A percentile compares a stretch with the other conserved stretches of the same genome.
Evolutionary conservation across 2,329 filamentous ascomycete species (phyloP).

Genomic region (Colletotrichum somersetense): DNA sequence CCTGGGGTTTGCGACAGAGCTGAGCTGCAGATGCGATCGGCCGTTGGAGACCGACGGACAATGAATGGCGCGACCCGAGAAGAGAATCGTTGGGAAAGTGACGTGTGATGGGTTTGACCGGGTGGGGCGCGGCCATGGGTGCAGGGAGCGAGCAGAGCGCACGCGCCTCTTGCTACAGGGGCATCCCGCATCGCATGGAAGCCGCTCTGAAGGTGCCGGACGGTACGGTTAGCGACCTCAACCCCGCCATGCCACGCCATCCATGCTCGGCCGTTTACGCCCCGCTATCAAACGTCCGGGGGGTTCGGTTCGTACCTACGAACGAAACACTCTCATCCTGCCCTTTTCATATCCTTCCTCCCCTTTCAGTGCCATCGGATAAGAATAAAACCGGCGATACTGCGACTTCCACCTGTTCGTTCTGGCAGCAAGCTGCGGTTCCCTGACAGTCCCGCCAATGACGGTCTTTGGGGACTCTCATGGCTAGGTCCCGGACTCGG

Average conservation of each 20-base stretch:
- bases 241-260: conserved; percentile 28
- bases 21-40: background rate
- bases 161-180: conserved; percentile 25
- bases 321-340: background rate
- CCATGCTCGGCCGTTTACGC: conserved; percentile 13
- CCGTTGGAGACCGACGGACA: background rate
- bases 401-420: background rate
- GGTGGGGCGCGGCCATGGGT: too few relatives aligned
- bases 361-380: background rate
- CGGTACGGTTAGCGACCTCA: conserved; percentile 19
- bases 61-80: conserved; percentile 27
- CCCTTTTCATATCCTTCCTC: too few relatives aligned
- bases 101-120: conserved; percentile 38
- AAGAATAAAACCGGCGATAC: too few relatives aligned
- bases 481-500: background rate
- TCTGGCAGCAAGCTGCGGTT: too few relatives aligned
- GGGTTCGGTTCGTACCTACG: background rate
- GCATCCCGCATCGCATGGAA: conserved; percentile 13
- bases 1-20: background rate
- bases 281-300: conserved; percentile 24
- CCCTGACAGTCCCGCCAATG: too few relatives aligned
- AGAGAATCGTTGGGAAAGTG: conserved; percentile 39
- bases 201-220: conserved; percentile 1
- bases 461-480: too few relatives aligned
- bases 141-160: too few relatives aligned